Conservation (phyloP, 2,329 filamentous ascomycete genomes). For the Epichloe baconii region DNA sequence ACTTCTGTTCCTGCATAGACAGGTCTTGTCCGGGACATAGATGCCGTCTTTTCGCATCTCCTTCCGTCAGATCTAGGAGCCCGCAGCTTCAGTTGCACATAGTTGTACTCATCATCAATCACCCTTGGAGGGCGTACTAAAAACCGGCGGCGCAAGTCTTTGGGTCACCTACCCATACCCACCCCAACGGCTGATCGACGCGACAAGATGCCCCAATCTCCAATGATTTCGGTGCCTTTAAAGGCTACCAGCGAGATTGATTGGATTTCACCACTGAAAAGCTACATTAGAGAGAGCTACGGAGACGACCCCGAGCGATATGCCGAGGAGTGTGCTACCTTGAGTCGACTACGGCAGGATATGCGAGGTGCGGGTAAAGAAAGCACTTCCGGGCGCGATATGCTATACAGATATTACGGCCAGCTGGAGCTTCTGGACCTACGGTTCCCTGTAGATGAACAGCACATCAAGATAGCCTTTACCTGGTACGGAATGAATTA, state of each 20-base stretch:
- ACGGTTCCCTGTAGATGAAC: slow-evolving; percentile 93
- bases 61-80: background rate
- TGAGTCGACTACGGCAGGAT: slow-evolving; percentile 92
- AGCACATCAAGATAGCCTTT: slow-evolving; percentile 97
- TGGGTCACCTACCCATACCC: background rate
- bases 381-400: slow-evolving; percentile 81
- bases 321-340: slow-evolving; percentile 82
- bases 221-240: slow-evolving; percentile 89
- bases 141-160: background rate
- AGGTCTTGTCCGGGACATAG: background rate
- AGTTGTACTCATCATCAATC: background rate
- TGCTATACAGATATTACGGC: slow-evolving; percentile 94
- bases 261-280: slow-evolving; percentile 85
- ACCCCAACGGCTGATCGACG: background rate
- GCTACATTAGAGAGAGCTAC: slow-evolving; percentile 86
- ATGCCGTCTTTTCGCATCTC: background rate
- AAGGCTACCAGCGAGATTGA: slow-evolving; percentile 96
- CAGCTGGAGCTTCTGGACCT: slow-evolving; percentile 91
- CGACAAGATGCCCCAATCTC: slow-evolving; percentile 62
- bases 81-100: background rate
- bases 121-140: no score
- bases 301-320: slow-evolving; percentile 96
- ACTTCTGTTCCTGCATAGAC: background rate
- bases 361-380: slow-evolving; percentile 97
- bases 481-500: slow-evolving; percentile 57